These are phyloP conservation scores for Asterophora lycoperdoides DNA, from an alignment of 768 basidiomycete genomes.

Conservation along the genomic window DNA sequence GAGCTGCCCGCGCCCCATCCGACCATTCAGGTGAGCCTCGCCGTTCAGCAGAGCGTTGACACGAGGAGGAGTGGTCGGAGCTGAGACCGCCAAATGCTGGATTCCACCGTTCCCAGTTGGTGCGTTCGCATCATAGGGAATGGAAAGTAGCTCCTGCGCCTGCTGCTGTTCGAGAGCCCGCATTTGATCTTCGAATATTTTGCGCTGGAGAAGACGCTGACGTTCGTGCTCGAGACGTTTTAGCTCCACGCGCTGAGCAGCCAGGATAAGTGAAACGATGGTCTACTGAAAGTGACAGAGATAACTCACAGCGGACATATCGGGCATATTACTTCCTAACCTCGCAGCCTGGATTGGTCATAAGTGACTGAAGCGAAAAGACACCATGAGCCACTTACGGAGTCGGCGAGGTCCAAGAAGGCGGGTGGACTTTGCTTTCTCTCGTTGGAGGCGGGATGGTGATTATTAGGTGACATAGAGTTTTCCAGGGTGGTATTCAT, in stretches of 20 bases:
- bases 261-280: constrained; percentile 7
- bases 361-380: constrained; percentile 17
- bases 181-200: constrained; percentile 96
- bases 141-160: constrained; percentile 73
- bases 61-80: constrained; percentile 84
- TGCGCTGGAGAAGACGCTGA: constrained; percentile 80
- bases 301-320: constrained; percentile 73
- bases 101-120: constrained; percentile 42
- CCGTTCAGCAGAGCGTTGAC: constrained; percentile 67
- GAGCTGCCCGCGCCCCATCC: constrained; percentile 42
- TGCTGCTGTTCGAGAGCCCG: constrained; percentile 88
- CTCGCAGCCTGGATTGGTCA: constrained; percentile 60
- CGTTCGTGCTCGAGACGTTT: constrained; percentile 92
- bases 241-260: constrained; percentile 75
- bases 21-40: constrained; percentile 42
- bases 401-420: constrained; percentile 91
- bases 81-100: constrained; percentile 81
- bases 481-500: constrained; percentile 72
- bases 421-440: constrained; percentile 87
- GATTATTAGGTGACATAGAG: constrained; percentile 71
- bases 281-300: constrained; percentile 2
- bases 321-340: constrained; percentile 82
- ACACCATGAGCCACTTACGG: constrained; percentile 49
- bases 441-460: constrained; percentile 61
- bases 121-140: constrained; percentile 59